Evolutionary conservation across 2,329 filamentous ascomycete genomes (phyloP).

Genomic region (Diaporthe sp.): DNA sequence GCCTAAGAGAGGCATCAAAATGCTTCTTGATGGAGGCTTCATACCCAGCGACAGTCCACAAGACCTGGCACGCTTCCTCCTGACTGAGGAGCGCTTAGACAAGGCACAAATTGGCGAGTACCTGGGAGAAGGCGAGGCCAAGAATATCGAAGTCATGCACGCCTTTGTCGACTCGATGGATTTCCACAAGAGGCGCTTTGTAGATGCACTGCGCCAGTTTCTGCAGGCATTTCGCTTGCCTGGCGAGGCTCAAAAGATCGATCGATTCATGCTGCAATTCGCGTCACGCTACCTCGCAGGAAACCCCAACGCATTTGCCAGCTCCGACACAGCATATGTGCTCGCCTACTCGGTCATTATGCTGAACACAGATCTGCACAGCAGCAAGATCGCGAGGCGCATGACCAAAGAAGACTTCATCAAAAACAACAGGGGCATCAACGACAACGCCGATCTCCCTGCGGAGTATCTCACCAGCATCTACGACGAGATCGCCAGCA

Average conservation of each 20-base stretch:
- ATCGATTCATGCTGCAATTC: conserved; percentile 99
- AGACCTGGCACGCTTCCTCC: conserved; percentile 87
- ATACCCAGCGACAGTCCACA: conserved; percentile 82
- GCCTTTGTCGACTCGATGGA: conserved; percentile 97
- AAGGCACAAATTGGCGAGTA: conserved; percentile 95
- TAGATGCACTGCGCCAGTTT: conserved; percentile 91
- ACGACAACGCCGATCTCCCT: conserved; percentile 93
- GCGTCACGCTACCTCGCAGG: conserved; percentile 94
- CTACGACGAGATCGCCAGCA: conserved; percentile 89
- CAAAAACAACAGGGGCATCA: conserved; percentile 98
- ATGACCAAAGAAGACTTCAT: conserved; percentile 99
- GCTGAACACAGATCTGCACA: conserved; percentile 96
- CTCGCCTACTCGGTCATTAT: conserved; percentile 96
- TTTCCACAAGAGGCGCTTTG: conserved; percentile 90
- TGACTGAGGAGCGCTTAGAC: conserved; percentile 85
- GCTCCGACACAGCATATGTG: conserved; percentile 97
- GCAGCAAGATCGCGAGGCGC: conserved; percentile 81
- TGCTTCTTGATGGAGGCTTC: conserved; percentile 86
- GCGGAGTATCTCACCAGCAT: conserved; percentile 91
- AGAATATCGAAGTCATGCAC: conserved; percentile 98
- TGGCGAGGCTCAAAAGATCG: conserved; percentile 98
- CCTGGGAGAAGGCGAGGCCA: conserved; percentile 90
- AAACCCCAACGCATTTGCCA: conserved; percentile 97
- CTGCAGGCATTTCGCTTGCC: conserved; percentile 94
- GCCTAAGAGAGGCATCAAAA: conserved; percentile 91